These are phyloP conservation scores for Alternaria brassicae DNA, from an alignment of 2,329 filamentous ascomycete genomes.

Conservation along the genomic window DNA sequence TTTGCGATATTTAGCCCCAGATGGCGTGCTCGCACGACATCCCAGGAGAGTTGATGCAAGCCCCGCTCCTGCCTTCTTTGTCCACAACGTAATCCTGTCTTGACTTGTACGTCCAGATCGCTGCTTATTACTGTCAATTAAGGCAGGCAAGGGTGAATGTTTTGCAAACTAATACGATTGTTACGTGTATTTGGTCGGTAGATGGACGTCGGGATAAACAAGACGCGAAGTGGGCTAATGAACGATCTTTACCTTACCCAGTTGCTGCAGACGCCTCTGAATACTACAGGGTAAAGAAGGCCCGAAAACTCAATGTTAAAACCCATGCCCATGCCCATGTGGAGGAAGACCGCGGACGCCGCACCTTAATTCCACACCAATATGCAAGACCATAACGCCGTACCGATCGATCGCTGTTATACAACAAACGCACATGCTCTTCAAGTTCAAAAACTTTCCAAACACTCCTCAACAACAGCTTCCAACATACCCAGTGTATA, in stretches of 20 bases:
- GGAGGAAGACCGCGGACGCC: neutral
- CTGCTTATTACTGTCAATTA: neutral
- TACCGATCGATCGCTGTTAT: neutral
- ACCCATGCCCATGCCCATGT: neutral
- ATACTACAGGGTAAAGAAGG: neutral
- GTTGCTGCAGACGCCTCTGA: constrained; percentile 8
- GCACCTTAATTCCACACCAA: neutral
- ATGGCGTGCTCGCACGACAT: constrained; percentile 41
- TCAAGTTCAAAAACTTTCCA: constrained; percentile 54
- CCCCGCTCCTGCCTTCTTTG: constrained; percentile 1
- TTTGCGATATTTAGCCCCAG: constrained; percentile 36
- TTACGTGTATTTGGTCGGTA: neutral
- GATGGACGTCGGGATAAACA: constrained; percentile 13
- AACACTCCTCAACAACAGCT: constrained; percentile 72
- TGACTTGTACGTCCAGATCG: neutral
- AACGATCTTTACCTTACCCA: constrained; percentile 7
- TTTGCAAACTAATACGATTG: neutral
- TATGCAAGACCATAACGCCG: neutral
- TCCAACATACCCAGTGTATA: constrained; percentile 84
- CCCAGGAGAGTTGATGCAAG: constrained; percentile 11
- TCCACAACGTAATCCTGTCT: neutral
- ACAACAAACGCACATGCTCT: neutral
- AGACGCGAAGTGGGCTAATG: constrained; percentile 1
- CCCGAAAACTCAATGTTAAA: constrained; percentile 1
- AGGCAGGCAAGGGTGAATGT: neutral